Percentiles rank a stretch among this genome's conserved stretches.
Evolutionary conservation across 768 basidiomycete species (phyloP).

Genomic region (Lyophyllum semitale): DNA sequence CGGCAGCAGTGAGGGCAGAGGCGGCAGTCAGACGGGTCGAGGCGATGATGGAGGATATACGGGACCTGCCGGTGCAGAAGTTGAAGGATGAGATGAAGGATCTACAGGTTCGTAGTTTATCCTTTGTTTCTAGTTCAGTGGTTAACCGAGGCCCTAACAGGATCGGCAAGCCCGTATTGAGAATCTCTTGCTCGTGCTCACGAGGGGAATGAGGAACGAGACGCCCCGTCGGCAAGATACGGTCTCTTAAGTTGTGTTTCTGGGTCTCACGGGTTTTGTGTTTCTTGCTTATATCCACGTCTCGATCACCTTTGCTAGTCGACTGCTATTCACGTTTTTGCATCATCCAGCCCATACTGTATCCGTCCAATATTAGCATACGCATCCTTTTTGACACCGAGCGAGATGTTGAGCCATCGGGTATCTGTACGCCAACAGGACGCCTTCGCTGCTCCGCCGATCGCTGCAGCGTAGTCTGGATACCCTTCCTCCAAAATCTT

Average conservation of each 20-base stretch:
- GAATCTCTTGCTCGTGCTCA: conserved; percentile 66
- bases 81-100: conserved; percentile 85
- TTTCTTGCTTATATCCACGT: background rate
- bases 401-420: no score
- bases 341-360: no score
- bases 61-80: conserved; percentile 60
- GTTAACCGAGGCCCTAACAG: no score
- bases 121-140: background rate
- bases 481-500: no score
- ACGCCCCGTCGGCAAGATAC: conserved; percentile 12
- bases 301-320: no score
- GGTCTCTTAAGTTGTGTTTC: background rate
- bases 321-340: no score
- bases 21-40: conserved; percentile 58
- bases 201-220: conserved; percentile 63
- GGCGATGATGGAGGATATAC: conserved; percentile 61
- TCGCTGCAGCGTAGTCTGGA: no score
- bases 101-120: conserved; percentile 54
- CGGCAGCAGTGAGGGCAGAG: conserved; percentile 35
- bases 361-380: no score
- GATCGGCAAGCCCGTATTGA: conserved; percentile 82
- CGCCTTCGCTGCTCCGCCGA: no score
- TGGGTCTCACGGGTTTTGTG: background rate
- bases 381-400: no score
- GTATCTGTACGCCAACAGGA: no score